Percentiles rank a stretch among this genome's conserved stretches.
Evolutionary conservation across 805 yeast genomes (phyloP).

Genomic region (Lachancea kluyveri): DNA sequence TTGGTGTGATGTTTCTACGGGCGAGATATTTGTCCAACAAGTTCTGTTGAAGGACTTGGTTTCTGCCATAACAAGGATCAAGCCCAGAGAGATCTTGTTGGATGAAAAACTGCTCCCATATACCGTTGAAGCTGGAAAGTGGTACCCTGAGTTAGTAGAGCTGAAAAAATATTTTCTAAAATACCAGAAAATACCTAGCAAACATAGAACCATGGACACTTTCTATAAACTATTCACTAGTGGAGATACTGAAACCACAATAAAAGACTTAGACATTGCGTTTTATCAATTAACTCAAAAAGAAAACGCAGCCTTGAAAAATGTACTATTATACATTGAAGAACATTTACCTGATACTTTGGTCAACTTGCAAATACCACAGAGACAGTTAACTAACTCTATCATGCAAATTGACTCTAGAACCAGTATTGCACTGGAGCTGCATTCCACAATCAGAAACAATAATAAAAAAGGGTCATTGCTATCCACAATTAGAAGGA

Average conservation of each 20-base stretch:
- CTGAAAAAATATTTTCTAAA: slow-evolving; percentile 54
- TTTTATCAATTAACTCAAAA: slow-evolving; percentile 33
- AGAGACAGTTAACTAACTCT: slow-evolving; percentile 43
- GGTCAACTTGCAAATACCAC: slow-evolving; percentile 62
- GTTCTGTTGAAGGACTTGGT: slow-evolving; percentile 53
- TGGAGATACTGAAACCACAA: slow-evolving; percentile 14
- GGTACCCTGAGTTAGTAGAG: slow-evolving; percentile 56
- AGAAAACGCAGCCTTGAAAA: slow-evolving; percentile 57
- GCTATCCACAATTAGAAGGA: slow-evolving; percentile 60
- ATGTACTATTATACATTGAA: slow-evolving; percentile 59
- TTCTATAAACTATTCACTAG: slow-evolving; percentile 35
- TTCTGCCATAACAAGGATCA: slow-evolving; percentile 68
- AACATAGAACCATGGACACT: slow-evolving; percentile 33
- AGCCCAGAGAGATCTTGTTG: slow-evolving; percentile 74
- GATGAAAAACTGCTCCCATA: slow-evolving; percentile 39
- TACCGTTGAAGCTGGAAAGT: slow-evolving; percentile 38
- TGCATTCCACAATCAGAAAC: slow-evolving; percentile 53
- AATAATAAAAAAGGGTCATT: slow-evolving; percentile 62
- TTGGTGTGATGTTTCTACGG: slow-evolving; percentile 88
- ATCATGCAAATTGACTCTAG: slow-evolving; percentile 75
- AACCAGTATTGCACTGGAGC: slow-evolving; percentile 70
- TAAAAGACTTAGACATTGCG: slow-evolving; percentile 22
- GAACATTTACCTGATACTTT: slow-evolving; percentile 67
- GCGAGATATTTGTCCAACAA: slow-evolving; percentile 65
- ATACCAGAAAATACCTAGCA: slow-evolving; percentile 39